Evolutionary conservation across 2,329 filamentous ascomycete genomes (phyloP).

Genomic region (Trichoderma harzianum): DNA sequence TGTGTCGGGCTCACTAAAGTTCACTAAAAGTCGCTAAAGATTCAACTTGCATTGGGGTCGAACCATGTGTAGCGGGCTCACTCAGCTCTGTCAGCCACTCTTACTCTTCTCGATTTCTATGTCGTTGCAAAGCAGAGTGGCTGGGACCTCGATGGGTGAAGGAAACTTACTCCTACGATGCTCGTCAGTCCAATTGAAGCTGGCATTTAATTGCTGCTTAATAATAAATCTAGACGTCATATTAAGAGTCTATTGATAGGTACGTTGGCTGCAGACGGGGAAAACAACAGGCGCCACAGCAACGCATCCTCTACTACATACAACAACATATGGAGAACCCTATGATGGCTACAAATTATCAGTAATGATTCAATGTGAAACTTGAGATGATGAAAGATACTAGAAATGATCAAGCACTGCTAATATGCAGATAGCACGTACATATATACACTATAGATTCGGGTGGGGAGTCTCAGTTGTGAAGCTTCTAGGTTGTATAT

Average conservation of each 20-base stretch:
- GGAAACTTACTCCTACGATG: neutral
- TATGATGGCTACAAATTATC: neutral
- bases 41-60: neutral
- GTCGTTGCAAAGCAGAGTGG: neutral
- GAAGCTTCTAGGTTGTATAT: neutral
- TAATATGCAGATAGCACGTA: neutral
- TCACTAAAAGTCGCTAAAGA: neutral
- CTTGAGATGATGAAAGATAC: neutral
- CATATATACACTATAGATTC: neutral
- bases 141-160: neutral
- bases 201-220: neutral
- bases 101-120: neutral
- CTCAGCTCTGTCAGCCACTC: neutral
- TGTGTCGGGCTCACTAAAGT: neutral
- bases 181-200: too few species aligned
- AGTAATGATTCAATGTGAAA: neutral
- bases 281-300: neutral
- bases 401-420: neutral
- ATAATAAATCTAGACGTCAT: neutral
- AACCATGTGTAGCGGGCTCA: neutral
- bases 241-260: neutral
- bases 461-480: neutral
- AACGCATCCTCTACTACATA: neutral
- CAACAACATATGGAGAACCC: neutral
- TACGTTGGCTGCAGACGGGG: neutral